Conservation (phyloP, 1,284 basidiomycete genomes). For the Afroboletus lepidellus region DNA sequence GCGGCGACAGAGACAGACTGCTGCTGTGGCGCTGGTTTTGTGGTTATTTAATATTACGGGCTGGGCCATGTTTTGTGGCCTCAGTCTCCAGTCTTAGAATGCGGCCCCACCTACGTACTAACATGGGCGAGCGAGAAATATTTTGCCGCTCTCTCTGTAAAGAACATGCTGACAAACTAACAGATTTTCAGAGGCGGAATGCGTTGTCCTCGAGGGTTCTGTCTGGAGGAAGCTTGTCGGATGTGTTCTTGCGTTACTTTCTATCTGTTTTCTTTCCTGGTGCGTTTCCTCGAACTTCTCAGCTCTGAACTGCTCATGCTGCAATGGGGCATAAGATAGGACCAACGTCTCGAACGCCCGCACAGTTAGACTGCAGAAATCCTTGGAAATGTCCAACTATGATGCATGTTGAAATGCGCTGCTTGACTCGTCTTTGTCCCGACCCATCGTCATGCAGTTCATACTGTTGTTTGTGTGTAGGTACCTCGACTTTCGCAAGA, state of each 20-base stretch:
- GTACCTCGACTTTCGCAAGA: conserved; percentile 11
- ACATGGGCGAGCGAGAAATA: not conserved
- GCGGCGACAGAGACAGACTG: too few species aligned
- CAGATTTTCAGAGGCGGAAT: conserved; percentile 18
- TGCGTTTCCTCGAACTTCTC: conserved; percentile 27
- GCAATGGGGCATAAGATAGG: conserved; percentile 24
- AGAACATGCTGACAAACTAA: conserved; percentile 7
- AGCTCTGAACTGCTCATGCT: not conserved
- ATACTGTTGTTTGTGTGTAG: conserved; percentile 54
- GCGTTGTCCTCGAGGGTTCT: conserved; percentile 30
- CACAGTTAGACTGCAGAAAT: conserved; percentile 55
- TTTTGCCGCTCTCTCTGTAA: conserved; percentile 1
- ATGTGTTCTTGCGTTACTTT: conserved; percentile 49
- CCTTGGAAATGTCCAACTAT: conserved; percentile 50
- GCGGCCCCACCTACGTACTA: not conserved
- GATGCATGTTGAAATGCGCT: conserved; percentile 30
- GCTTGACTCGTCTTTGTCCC: not conserved
- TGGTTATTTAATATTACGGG: too few species aligned
- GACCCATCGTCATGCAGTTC: conserved; percentile 34
- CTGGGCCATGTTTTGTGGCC: too few species aligned
- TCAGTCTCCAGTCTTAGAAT: too few species aligned
- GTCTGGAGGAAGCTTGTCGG: conserved; percentile 52
- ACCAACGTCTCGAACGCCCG: conserved; percentile 61
- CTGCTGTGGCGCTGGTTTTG: too few species aligned
- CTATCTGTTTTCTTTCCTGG: conserved; percentile 51